These are phyloP conservation scores for Globisporangium cylindrosporum DNA, from an alignment of 352 stramenopile genomes.

Conservation along the genomic window DNA sequence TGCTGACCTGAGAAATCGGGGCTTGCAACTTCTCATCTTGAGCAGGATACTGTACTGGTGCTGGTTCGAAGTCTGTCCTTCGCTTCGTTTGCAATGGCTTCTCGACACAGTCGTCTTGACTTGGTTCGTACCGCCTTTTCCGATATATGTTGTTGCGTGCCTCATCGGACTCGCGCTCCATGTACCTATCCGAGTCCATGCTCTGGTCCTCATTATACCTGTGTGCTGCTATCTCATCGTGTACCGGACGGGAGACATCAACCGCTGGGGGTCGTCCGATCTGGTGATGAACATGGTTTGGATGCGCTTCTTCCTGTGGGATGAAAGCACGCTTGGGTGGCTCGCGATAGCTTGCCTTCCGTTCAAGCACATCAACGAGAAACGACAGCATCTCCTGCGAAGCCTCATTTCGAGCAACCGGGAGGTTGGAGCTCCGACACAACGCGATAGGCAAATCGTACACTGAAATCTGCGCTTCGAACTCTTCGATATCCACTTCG, in stretches of 20 bases:
- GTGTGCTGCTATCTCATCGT: neutral
- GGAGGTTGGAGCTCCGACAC: slow-evolving; percentile 22
- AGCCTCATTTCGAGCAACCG: slow-evolving; percentile 35
- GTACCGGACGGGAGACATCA: neutral
- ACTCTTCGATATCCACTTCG: slow-evolving; percentile 18
- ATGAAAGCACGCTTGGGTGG: neutral
- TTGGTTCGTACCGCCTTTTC: slow-evolving; percentile 18
- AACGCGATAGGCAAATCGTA: slow-evolving; percentile 36
- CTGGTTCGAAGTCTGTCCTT: neutral
- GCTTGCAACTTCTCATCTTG: neutral
- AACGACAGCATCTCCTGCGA: slow-evolving; percentile 44
- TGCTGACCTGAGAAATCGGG: neutral
- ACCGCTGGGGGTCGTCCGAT: neutral
- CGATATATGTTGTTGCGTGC: slow-evolving; percentile 10
- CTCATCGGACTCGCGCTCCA: neutral
- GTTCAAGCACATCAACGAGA: slow-evolving; percentile 31
- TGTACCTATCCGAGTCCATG: slow-evolving; percentile 6
- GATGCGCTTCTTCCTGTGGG: neutral
- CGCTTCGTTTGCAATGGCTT: slow-evolving; percentile 5
- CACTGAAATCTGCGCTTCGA: slow-evolving; percentile 37
- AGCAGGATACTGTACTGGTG: neutral
- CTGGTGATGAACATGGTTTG: neutral
- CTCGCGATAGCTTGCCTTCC: slow-evolving; percentile 17
- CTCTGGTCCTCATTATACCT: slow-evolving; percentile 3
- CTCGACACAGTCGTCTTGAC: slow-evolving; percentile 2